Base-by-base conservation (phyloP, 371 early-diverging fungal genomes). In the Mucor ambiguus region DNA sequence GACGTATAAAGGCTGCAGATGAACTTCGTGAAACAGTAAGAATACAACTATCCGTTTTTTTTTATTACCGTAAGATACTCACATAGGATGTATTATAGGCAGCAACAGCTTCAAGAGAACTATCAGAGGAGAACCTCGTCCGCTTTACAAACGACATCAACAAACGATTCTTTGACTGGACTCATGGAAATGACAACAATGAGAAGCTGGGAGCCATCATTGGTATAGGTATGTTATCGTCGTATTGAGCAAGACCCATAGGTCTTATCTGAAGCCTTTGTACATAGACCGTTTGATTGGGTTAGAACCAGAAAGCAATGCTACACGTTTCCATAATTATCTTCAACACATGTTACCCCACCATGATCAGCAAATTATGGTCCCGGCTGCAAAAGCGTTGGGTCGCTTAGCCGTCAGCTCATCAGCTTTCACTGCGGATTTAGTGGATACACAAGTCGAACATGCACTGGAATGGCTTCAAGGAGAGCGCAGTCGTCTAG, bases 381-480 rank as follows among this genome's bases (percentile, higher is more conserved):
- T 91, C 1, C 82, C 92, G 37, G 95, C 95, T 12, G 85, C 95
- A 16, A 89, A 89, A 69, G 93, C 95, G 5, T 68, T 96, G 22
- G 94, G 95, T 85, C 85, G 87, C 20, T 75, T 94, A 68, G 94
- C 92, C 0, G 83, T 86, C 16, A 86, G 90, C 54, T 90, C 93
- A 26, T 90, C 92, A 18, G 89, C 93, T 0, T 79, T 93, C 43
- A 93, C 92, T 3, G 90, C 95, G 8, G 93, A 94, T 68, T 86
- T 92, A 60, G 94, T 95, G 3, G 94, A 95, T 63, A 89, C 90
- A 56, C 95, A 96, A 76, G 91, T 95, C 10, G 93, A 93, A 70
- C 82, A 93, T 61, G 92, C 95, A 0, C 67, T 96, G 24, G 97
- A 96, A 74, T 95, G 94, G 93, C 79, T 96, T 43, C 94, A 93